These are phyloP conservation scores for Cordyceps tenuipes DNA, from an alignment of 2,329 filamentous ascomycete species.

Conservation along the genomic window DNA sequence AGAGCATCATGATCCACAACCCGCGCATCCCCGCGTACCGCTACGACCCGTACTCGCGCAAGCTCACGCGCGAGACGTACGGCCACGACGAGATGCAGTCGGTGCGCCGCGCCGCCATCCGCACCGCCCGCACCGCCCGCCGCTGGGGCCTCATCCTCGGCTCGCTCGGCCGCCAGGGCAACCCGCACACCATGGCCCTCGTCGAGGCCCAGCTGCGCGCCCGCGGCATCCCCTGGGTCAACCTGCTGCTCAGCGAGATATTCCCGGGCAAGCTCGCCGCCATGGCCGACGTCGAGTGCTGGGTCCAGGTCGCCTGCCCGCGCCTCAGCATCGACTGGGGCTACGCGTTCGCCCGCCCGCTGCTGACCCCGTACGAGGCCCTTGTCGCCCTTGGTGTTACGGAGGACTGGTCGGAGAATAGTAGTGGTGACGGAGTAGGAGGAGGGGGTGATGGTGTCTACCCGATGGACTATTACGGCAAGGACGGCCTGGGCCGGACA, in stretches of 20 bases:
- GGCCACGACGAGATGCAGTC: constrained; percentile 85
- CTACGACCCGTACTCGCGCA: constrained; percentile 93
- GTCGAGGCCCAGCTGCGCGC: constrained; percentile 71
- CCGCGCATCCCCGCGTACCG: constrained; percentile 83
- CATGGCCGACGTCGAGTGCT: constrained; percentile 92
- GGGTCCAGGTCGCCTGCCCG: constrained; percentile 98
- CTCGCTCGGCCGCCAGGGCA: constrained; percentile 86
- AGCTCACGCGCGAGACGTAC: constrained; percentile 84
- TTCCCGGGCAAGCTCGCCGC: constrained; percentile 91
- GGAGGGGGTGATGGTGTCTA: constrained; percentile 53
- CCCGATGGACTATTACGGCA: constrained; percentile 97
- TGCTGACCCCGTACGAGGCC: constrained; percentile 92
- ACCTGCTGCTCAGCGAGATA: constrained; percentile 85
- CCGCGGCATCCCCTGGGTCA: constrained; percentile 70
- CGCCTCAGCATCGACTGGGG: constrained; percentile 97
- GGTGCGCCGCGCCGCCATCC: constrained; percentile 69
- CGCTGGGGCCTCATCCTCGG: constrained; percentile 96
- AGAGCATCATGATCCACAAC: constrained; percentile 99
- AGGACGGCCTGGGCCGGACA: constrained; percentile 79
- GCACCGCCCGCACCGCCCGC: constrained; percentile 62
- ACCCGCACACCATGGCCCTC: constrained; percentile 81
- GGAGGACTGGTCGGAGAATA: constrained; percentile 57
- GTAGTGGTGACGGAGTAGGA: constrained; percentile 31
- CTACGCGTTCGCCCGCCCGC: constrained; percentile 81
- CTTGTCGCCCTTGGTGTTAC: constrained; percentile 76